A percentile compares a stretch with the other conserved stretches of the same genome.
Conservation (phyloP, 2,329 filamentous ascomycete genomes). For the Monosporascus ibericus region DNA sequence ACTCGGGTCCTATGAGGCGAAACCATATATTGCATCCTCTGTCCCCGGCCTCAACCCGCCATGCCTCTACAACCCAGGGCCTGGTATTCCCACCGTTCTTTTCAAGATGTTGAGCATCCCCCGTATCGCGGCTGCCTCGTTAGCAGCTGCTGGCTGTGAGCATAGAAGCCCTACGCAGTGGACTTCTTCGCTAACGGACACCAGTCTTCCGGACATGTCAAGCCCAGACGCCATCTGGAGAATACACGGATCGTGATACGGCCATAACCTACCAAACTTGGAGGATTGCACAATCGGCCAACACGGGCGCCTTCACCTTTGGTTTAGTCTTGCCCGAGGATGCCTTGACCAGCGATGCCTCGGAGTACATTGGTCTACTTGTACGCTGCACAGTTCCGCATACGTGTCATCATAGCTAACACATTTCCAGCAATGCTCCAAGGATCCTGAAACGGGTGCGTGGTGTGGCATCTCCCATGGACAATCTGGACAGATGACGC, state of each 20-base stretch:
- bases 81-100: constrained; percentile 17
- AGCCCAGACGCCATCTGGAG: constrained; percentile 18
- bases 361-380: constrained; percentile 24
- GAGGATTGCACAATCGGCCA: constrained; percentile 1
- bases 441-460: constrained; percentile 6
- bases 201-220: constrained; percentile 20
- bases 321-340: constrained; percentile 24
- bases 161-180: neutral
- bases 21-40: constrained; percentile 19
- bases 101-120: constrained; percentile 24
- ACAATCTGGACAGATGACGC: constrained; percentile 27
- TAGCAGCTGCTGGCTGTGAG: constrained; percentile 24
- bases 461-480: constrained; percentile 27
- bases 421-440: constrained; percentile 19
- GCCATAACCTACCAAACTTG: constrained; percentile 26
- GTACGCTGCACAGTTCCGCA: constrained; percentile 12
- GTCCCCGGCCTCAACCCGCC: constrained; percentile 5
- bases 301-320: constrained; percentile 17
- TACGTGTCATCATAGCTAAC: constrained; percentile 4
- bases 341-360: constrained; percentile 22
- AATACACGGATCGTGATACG: constrained; percentile 24
- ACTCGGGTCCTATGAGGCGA: constrained; percentile 5
- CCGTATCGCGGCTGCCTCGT: constrained; percentile 22
- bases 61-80: constrained; percentile 14
- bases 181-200: constrained; percentile 9